Percentiles rank a stretch among this genome's conserved stretches.
Conservation (phyloP, 768 basidiomycete genomes). For the Tephrocybe sp. region DNA sequence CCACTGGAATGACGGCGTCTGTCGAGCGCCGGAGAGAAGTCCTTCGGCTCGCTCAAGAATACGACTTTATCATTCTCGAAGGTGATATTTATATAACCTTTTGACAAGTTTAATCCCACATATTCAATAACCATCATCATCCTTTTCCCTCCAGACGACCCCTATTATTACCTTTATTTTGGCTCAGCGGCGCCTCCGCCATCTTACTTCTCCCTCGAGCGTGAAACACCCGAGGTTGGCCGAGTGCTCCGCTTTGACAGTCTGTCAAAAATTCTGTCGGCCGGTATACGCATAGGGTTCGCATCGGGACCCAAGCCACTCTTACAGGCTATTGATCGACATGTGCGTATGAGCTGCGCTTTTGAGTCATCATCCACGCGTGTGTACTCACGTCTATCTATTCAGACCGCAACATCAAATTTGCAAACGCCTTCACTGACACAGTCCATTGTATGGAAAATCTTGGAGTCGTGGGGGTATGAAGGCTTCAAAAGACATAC, state of each 20-base stretch:
- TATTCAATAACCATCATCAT: neutral
- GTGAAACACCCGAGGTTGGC: conserved; percentile 56
- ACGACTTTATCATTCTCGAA: conserved; percentile 79
- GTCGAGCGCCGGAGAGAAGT: conserved; percentile 63
- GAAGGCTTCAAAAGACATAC: conserved; percentile 68
- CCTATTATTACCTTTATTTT: conserved; percentile 72
- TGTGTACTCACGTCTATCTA: no score
- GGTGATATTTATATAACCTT: conserved; percentile 34
- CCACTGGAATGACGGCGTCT: conserved; percentile 72
- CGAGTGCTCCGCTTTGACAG: conserved; percentile 83
- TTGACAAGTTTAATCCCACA: neutral
- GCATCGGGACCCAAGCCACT: conserved; percentile 65
- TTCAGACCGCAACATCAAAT: conserved; percentile 38
- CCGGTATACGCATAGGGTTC: conserved; percentile 75
- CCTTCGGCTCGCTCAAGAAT: conserved; percentile 62
- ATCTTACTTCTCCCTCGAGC: conserved; percentile 78
- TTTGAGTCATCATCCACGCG: no score
- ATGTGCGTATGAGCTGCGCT: conserved; percentile 32
- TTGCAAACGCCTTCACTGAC: conserved; percentile 58
- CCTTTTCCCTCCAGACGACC: conserved; percentile 53
- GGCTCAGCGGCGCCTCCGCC: conserved; percentile 55
- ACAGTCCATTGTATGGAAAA: conserved; percentile 52
- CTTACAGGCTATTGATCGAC: conserved; percentile 60
- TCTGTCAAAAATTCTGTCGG: conserved; percentile 72
- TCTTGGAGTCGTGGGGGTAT: conserved; percentile 67